Percentiles rank a stretch among this genome's conserved stretches.
Evolutionary conservation across 768 basidiomycete genomes (phyloP).

Genomic region (Lyophyllum semitale): DNA sequence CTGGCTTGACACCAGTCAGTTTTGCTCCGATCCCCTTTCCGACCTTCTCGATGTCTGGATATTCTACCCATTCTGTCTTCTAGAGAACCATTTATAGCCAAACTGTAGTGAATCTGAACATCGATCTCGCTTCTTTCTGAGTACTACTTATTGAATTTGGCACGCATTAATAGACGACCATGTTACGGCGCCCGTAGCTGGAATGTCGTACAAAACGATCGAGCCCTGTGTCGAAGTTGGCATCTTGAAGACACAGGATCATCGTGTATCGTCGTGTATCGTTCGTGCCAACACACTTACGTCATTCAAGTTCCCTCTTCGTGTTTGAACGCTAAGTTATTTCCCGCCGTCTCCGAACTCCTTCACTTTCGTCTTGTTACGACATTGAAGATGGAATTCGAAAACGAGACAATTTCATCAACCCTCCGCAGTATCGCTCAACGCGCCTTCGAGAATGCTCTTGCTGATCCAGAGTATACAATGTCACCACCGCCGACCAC

Average conservation of each 20-base stretch:
- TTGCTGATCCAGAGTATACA: background rate
- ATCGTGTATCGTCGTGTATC: too few species aligned
- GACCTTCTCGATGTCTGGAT: constrained; percentile 38
- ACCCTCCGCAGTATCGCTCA: background rate
- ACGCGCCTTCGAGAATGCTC: background rate
- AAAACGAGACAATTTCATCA: background rate
- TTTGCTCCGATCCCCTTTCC: constrained; percentile 32
- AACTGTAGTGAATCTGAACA: background rate
- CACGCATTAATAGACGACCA: constrained; percentile 20
- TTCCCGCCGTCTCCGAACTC: too few species aligned
- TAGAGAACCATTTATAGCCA: constrained; percentile 27
- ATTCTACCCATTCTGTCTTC: constrained; percentile 42
- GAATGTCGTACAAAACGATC: constrained; percentile 15
- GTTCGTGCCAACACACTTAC: too few species aligned
- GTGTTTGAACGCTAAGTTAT: too few species aligned
- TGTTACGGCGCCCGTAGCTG: constrained; percentile 1
- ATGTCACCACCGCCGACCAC: too few species aligned
- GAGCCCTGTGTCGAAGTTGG: background rate
- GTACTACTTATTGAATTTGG: constrained; percentile 9
- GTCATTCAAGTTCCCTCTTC: too few species aligned
- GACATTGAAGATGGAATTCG: too few species aligned
- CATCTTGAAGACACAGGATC: too few species aligned
- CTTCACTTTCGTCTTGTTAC: too few species aligned
- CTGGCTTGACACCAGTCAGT: constrained; percentile 20
- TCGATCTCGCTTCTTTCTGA: too few species aligned